Evolutionary conservation across 2,329 filamentous ascomycete species (phyloP), one percentile per base, ranked within the genome.

Genomic region (Stemphylium beticola): DNA sequence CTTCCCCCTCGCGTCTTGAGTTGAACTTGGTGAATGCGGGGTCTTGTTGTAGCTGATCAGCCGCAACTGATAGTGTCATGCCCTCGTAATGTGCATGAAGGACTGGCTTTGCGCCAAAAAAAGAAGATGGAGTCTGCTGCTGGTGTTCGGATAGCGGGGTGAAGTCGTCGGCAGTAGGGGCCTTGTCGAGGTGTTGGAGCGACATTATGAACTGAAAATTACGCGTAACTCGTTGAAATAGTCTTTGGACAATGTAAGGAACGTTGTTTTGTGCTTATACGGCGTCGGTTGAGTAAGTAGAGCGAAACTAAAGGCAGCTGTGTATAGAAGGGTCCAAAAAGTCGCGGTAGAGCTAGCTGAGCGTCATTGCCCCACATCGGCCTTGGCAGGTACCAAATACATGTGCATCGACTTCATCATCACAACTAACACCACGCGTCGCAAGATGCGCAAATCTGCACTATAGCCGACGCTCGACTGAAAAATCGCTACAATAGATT

Each of bases 61-160:
- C 78, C 22, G 84, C 79, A 17, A 88, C 77, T 66, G 84, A 83
- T 3, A 87, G 83, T 34, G 83, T 86, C 50, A 85, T 81, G 53
- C 79, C 78, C 11, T 78, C 64, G 34, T 83, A 80, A 66, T 87
- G 84, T 62, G 83, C 84, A 75, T 93, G 85, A 3, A 93, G 82
- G 38, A 93, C 82, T 1, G 90, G 86, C 68, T 89, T 90, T 24
- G 84, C 85, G 64, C 82, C 84, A 65, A 87, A 88, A 76, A 93
- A 93, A 37, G 84, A 88, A 53, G 81, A 80, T 0, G 90, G 90
- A 1, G 90, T 93, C 67, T 87, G 85, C 47, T 86, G 80, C 72
- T 91, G 85, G 71, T 92, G 89, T 57, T 91, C 86, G 53, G 82
- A 78, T 40, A 93, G 81, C 4, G 84, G 78, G 31, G 82, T 86